phyloP scores from a whole-genome alignment of 371 early-diverging fungal genomes.

The Apophysomyces elegans region DNA sequence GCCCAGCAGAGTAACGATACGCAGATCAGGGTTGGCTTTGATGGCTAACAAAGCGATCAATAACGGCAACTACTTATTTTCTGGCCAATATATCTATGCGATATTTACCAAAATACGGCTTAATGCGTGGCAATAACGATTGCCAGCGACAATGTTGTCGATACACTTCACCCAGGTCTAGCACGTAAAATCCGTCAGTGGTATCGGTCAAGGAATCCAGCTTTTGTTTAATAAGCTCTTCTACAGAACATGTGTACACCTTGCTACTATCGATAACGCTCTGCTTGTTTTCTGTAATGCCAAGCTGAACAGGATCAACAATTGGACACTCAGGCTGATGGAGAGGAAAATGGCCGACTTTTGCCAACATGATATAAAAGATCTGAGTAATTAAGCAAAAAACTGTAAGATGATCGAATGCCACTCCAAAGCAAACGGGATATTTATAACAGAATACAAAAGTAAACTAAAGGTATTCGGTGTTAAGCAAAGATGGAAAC shows the following conservation, averaged over 20 bases:
- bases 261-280: neutral
- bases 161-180: conserved; percentile 87
- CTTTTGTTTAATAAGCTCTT: conserved; percentile 35
- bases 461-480: too few species aligned
- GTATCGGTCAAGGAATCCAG: conserved; percentile 54
- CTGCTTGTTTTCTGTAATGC: neutral
- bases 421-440: too few species aligned
- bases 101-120: conserved; percentile 89
- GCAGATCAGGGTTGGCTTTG: conserved; percentile 94
- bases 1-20: conserved; percentile 81
- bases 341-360: too few species aligned
- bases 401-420: too few species aligned
- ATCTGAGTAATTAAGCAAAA: too few species aligned
- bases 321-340: neutral
- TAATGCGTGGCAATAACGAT: conserved; percentile 82
- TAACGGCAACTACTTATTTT: neutral
- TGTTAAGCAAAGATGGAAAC: too few species aligned
- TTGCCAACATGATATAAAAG: too few species aligned
- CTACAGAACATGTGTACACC: conserved; percentile 35
- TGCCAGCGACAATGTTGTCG: conserved; percentile 88
- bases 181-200: conserved; percentile 93
- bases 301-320: neutral
- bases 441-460: too few species aligned
- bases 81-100: neutral
- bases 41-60: conserved; percentile 62